Evolutionary conservation across 495 filamentous ascomycete genomes (phyloP), one percentile per base, ranked within the genome.

Genomic region (Neurospora sp.): DNA sequence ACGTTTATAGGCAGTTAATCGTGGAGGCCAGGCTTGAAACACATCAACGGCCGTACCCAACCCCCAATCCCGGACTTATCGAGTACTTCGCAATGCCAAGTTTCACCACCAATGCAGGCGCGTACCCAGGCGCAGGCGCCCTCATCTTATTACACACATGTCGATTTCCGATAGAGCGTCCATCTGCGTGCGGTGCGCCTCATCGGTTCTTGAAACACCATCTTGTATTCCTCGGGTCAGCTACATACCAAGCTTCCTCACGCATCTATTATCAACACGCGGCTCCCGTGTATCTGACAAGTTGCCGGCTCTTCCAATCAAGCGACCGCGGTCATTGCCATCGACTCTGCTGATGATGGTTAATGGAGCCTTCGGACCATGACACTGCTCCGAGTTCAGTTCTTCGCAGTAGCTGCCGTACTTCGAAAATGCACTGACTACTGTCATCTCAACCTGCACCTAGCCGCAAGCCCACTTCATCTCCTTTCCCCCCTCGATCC

Each of bases 401-500:
- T 16, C 12, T 14, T 37, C 53, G 12, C 31, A 37, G 53, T 16
- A 16, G 12, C 22, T 65, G 53, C 27, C 53, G 53, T 27, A 6
- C 22, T 14, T 65, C 53, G 53, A 65, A 35, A 65, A 65, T 65
- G 14, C 53, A 27, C 53, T 9, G 17, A 39, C 69, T 69, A 44
- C 45, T 69, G 27, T 40, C 39, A 42, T 71, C 69, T n/a, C 31
- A 27, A 42, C 68, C 75, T 80, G 78, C 76, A 75, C 41, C 44
- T 40, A 76, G 41, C 80, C 80, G 80, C 31, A 39, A 70, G 40
- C 75, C 72, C 76, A 75, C 79, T 77, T 75, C 73, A 77, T 76
- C 79, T 78, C 75, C 69, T 72, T 70, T 69, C 38, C 27, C 61
- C 65, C 41, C 72, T 78, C 79, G 80, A 82, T 82, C 79, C 79